Evolutionary conservation across 495 filamentous ascomycete species (phyloP), one percentile per base, ranked within the genome.

Genomic region (Neurospora sp.): DNA sequence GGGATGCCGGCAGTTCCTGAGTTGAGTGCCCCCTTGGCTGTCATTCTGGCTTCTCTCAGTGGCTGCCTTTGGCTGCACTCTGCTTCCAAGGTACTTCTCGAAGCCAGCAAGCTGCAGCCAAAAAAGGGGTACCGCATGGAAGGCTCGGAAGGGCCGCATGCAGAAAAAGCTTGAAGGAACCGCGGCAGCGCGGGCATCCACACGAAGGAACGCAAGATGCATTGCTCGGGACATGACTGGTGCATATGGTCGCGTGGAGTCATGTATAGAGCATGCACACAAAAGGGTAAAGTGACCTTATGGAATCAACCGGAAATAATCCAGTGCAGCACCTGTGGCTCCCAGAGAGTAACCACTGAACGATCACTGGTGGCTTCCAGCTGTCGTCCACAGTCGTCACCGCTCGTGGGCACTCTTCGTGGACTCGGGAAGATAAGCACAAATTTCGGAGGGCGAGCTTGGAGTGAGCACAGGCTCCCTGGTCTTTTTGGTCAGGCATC

Each of bases 111-210:
- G 53, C 53, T 65, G 53, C 53, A 65, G 53, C 27, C 53, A 35
- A 35, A 18, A 65, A 65, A 35, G 27, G 53, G 53, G 53, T 65
- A 65, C 53, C 53, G 22, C 69, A 73, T 75, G 73, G 71, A 75
- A 75, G 74, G 69, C 22, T 75, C 74, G 74, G 74, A 75, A 73
- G 69, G 65, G 74, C 71, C 74, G 69, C 74, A 73, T 65, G 69
- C 69, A 68, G 61, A 68, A 41, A 65, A 35, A 18, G 53, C 53
- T 61, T 61, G 53, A 61, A 61, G 53, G 53, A 61, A 35, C 53
- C 27, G 31, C 53, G 53, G 27, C 53, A 65, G 22, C 53, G 53
- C 53, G 53, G 46, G 27, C 27, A 61, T 65, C 53, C 53, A 65
- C 53, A 35, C 53, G 14, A 61, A 61, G 53, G 22, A 31, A 61